Evolutionary conservation across 2,329 filamentous ascomycete genomes (phyloP).

Genomic region (Aspergillus sp.): DNA sequence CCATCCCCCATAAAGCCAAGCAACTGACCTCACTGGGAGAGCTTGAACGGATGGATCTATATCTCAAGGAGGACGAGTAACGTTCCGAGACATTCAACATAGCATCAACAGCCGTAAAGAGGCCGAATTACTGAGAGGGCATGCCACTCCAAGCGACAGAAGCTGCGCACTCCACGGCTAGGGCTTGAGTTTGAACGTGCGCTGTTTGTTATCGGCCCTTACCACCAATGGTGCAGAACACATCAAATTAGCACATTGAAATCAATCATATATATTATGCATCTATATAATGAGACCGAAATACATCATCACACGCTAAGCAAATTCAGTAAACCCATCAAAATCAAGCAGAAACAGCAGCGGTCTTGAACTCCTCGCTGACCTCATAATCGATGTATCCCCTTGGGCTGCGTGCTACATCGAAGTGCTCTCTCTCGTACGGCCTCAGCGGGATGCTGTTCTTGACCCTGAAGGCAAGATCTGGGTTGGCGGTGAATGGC

Average conservation of each 20-base stretch:
- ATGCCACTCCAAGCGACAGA: too few relatives aligned
- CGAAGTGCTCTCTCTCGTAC: conserved; percentile 45
- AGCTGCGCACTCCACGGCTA: too few relatives aligned
- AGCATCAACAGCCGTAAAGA: too few relatives aligned
- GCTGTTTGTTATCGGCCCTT: not conserved
- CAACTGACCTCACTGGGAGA: too few relatives aligned
- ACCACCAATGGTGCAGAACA: not conserved
- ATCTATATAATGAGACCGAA: not conserved
- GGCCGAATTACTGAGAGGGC: too few relatives aligned
- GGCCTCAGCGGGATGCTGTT: conserved; percentile 36
- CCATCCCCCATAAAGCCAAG: too few relatives aligned
- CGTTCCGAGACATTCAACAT: too few relatives aligned
- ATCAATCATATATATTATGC: not conserved
- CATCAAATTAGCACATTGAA: not conserved
- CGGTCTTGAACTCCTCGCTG: conserved; percentile 32
- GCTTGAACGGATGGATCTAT: too few relatives aligned
- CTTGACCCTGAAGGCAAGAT: conserved; percentile 45
- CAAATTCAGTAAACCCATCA: not conserved
- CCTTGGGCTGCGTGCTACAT: conserved; percentile 32
- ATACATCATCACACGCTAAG: not conserved
- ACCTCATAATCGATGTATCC: conserved; percentile 44
- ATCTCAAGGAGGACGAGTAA: too few relatives aligned
- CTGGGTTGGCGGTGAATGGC: conserved; percentile 47
- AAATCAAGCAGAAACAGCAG: conserved; percentile 21
- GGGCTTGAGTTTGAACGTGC: not conserved